These are phyloP conservation scores for Candida pseudocylindracea DNA, from an alignment of 1,139 yeast genomes.

Conservation along the genomic window DNA sequence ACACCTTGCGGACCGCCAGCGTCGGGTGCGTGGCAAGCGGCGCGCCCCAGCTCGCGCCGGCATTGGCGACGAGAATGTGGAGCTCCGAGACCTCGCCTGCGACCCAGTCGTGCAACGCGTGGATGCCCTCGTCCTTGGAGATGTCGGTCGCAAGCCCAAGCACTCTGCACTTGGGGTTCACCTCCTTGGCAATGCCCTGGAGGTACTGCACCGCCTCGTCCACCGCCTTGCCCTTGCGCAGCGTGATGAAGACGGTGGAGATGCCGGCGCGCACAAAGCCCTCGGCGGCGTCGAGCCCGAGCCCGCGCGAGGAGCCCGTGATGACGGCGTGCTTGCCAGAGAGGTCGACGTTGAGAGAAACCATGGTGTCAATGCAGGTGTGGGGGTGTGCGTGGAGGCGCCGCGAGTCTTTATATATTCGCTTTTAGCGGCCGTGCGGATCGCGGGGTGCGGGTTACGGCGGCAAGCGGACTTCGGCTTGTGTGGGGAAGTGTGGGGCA, in stretches of 20 bases:
- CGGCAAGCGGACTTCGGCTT: too few relatives aligned
- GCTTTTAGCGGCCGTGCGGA: too few relatives aligned
- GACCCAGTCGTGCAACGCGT: conserved; percentile 21
- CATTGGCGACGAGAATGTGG: conserved; percentile 53
- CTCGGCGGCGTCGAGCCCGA: conserved; percentile 51
- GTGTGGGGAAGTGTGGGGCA: too few relatives aligned
- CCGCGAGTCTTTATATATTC: too few relatives aligned
- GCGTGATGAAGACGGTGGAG: conserved; percentile 35
- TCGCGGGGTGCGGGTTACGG: too few relatives aligned
- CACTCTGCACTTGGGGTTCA: conserved; percentile 20
- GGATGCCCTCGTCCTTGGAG: conserved; percentile 26
- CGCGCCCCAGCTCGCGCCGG: conserved; percentile 72
- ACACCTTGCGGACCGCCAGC: conserved; percentile 37
- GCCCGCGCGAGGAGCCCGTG: conserved; percentile 69
- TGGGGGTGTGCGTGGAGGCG: background rate
- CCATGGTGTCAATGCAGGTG: too few relatives aligned
- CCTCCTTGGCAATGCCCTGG: conserved; percentile 19
- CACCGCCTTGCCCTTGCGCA: conserved; percentile 45
- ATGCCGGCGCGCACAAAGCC: conserved; percentile 44
- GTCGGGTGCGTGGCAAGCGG: conserved; percentile 40
- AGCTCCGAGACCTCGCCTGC: conserved; percentile 18
- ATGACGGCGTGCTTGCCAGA: conserved; percentile 42
- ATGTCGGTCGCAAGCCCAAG: conserved; percentile 39
- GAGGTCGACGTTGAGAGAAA: conserved; percentile 20
- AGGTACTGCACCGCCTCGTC: conserved; percentile 31